A percentile compares a stretch with the other conserved stretches of the same genome.
Conservation (phyloP, 2,329 filamentous ascomycete genomes). For the Sporothrix brunneoviolacea region DNA sequence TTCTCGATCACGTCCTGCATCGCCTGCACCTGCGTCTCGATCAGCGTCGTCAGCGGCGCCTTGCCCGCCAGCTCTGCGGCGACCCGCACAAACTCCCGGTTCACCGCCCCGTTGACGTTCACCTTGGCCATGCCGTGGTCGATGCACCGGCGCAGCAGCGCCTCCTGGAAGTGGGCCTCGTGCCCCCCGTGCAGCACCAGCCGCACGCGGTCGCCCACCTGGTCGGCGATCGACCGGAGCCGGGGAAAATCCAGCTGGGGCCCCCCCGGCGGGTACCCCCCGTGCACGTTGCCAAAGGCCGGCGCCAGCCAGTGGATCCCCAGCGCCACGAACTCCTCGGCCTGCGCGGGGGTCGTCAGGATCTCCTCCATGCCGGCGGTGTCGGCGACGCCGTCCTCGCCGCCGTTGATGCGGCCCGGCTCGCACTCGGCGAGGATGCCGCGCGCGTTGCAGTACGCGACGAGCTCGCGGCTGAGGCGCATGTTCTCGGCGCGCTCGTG, state of each 20-base stretch:
- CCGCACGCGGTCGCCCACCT: conserved; percentile 12
- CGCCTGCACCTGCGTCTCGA: conserved; percentile 41
- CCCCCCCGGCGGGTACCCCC: conserved; percentile 51
- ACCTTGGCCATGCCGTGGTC: conserved; percentile 45
- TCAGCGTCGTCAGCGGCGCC: conserved; percentile 26
- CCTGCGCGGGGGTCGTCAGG: conserved; percentile 55
- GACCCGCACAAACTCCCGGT: conserved; percentile 5
- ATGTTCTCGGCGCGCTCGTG: conserved; percentile 66
- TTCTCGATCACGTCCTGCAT: too few species aligned
- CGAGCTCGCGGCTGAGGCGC: conserved; percentile 52
- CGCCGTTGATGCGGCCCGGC: conserved; percentile 55
- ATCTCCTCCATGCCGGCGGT: conserved; percentile 29
- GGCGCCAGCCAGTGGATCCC: conserved; percentile 60
- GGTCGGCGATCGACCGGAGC: conserved; percentile 35
- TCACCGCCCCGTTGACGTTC: conserved; percentile 42
- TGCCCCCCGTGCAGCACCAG: conserved; percentile 21
- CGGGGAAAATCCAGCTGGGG: conserved; percentile 47
- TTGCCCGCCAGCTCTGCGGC: conserved; percentile 17
- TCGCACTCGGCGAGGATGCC: conserved; percentile 63
- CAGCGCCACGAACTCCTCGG: conserved; percentile 52
- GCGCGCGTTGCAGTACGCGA: conserved; percentile 53
- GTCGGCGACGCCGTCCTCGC: conserved; percentile 59
- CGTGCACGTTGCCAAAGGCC: conserved; percentile 61
- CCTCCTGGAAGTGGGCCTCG: conserved; percentile 26
- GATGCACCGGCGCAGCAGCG: conserved; percentile 47